Evolutionary conservation across 2,329 filamentous ascomycete species (phyloP).

Genomic region (Aspergillus niger): DNA sequence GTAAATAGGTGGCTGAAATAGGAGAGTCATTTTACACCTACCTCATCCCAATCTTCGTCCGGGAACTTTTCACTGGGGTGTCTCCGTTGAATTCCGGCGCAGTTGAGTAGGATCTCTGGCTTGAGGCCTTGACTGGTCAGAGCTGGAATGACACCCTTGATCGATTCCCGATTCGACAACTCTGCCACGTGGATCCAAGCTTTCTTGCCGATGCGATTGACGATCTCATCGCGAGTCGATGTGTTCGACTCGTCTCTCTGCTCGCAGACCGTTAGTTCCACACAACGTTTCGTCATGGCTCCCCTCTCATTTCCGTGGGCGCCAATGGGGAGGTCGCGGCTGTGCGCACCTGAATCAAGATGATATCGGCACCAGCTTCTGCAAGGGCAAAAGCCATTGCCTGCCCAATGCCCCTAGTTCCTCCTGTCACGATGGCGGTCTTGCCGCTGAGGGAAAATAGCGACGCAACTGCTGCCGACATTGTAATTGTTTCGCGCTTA

Average conservation of each 20-base stretch:
- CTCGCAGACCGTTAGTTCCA: background rate
- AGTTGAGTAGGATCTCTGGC: slow-evolving; percentile 80
- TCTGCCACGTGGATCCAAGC: slow-evolving; percentile 49
- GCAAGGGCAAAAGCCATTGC: slow-evolving; percentile 51
- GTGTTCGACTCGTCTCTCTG: slow-evolving; percentile 58
- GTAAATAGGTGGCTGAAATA: background rate
- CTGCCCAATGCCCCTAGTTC: slow-evolving; percentile 51
- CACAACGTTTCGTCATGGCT: background rate
- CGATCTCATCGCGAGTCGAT: slow-evolving; percentile 45
- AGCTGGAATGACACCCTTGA: slow-evolving; percentile 44
- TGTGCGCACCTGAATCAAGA: slow-evolving; percentile 42
- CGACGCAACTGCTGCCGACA: slow-evolving; percentile 31
- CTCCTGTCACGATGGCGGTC: slow-evolving; percentile 50
- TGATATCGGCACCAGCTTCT: slow-evolving; percentile 51
- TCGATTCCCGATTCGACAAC: slow-evolving; percentile 44
- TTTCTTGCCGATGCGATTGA: slow-evolving; percentile 42
- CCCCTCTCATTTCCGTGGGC: background rate
- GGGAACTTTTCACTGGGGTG: slow-evolving; percentile 77
- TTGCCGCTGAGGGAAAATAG: slow-evolving; percentile 45
- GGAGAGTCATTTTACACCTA: slow-evolving; percentile 28
- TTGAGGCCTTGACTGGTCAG: slow-evolving; percentile 51
- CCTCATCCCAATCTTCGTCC: slow-evolving; percentile 72
- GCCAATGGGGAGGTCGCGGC: background rate
- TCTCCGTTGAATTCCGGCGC: slow-evolving; percentile 80
- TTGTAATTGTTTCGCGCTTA: slow-evolving; percentile 20